Conservation (phyloP, 208 protist genomes). For the Porcisia hertigi region DNA sequence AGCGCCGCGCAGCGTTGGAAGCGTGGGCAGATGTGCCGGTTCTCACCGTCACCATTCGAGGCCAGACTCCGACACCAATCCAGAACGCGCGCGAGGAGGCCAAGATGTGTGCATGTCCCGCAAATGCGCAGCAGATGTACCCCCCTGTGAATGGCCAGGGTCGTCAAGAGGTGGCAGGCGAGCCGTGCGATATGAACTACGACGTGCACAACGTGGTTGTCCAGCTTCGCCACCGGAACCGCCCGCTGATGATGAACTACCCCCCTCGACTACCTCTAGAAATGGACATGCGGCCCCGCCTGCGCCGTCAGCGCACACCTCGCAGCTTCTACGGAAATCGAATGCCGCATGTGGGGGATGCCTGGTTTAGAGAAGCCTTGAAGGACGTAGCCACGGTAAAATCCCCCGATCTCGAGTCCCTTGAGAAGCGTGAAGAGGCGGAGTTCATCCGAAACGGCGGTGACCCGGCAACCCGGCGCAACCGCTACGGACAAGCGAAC, state of each 20-base stretch:
- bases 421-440: constrained; percentile 48
- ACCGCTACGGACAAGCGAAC: constrained; percentile 32
- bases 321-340: constrained; percentile 69
- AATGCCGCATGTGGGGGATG: constrained; percentile 32
- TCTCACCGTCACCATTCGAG: constrained; percentile 26
- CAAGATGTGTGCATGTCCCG: constrained; percentile 3
- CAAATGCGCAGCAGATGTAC: constrained; percentile 24
- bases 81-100: constrained; percentile 21
- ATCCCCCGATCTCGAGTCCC: constrained; percentile 49
- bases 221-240: constrained; percentile 47
- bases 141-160: constrained; percentile 32
- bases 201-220: constrained; percentile 60
- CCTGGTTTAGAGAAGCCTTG: constrained; percentile 58
- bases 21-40: constrained; percentile 32
- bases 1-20: constrained; percentile 33
- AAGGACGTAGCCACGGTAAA: constrained; percentile 35
- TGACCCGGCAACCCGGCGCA: constrained; percentile 32
- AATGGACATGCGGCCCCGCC: constrained; percentile 32
- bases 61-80: constrained; percentile 10
- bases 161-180: constrained; percentile 49
- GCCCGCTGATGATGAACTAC: constrained; percentile 42
- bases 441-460: constrained; percentile 30
- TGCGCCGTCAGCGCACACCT: constrained; percentile 59
- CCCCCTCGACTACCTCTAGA: constrained; percentile 44
- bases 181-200: constrained; percentile 52